These are phyloP conservation scores for Malassezia japonica DNA, from an alignment of 1,284 basidiomycete species.

Conservation along the genomic window DNA sequence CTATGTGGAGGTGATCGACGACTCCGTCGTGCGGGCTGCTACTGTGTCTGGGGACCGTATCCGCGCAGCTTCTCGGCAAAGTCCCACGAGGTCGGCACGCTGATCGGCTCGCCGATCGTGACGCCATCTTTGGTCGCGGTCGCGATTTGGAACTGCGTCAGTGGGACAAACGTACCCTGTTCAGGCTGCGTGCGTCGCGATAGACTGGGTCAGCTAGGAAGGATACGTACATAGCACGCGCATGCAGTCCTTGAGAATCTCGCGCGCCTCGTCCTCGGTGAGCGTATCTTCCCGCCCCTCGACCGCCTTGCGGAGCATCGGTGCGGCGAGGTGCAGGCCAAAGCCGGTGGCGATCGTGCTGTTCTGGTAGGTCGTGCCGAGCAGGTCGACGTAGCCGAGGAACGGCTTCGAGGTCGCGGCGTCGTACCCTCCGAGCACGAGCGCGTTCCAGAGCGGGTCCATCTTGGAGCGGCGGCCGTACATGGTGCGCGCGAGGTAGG, in stretches of 20 bases:
- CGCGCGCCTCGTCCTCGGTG: constrained; percentile 68
- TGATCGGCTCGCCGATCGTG: constrained; percentile 68
- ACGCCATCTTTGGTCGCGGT: constrained; percentile 71
- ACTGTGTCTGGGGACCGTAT: constrained; percentile 48
- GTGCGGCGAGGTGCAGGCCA: constrained; percentile 87
- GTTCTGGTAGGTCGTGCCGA: constrained; percentile 87
- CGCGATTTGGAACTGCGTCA: constrained; percentile 81
- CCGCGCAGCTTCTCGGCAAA: constrained; percentile 87
- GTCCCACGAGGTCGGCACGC: constrained; percentile 70
- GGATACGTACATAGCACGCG: constrained; percentile 63
- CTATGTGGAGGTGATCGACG: too few relatives aligned
- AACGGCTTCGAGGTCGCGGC: constrained; percentile 29
- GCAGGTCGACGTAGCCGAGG: constrained; percentile 85
- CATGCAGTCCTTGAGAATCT: constrained; percentile 77
- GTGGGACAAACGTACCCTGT: constrained; percentile 62
- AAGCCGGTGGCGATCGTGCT: constrained; percentile 95
- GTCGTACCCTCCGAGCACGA: constrained; percentile 64
- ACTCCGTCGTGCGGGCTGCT: too few relatives aligned
- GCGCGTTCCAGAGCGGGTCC: constrained; percentile 89
- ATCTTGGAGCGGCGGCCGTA: constrained; percentile 79
- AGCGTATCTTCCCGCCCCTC: constrained; percentile 69
- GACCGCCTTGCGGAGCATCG: constrained; percentile 77
- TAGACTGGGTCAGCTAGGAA: constrained; percentile 55
- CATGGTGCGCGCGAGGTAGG: constrained; percentile 83
- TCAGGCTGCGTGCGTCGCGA: constrained; percentile 85